Conservation (phyloP, 2,329 filamentous ascomycete species). For the Colletotrichum trifolii region DNA sequence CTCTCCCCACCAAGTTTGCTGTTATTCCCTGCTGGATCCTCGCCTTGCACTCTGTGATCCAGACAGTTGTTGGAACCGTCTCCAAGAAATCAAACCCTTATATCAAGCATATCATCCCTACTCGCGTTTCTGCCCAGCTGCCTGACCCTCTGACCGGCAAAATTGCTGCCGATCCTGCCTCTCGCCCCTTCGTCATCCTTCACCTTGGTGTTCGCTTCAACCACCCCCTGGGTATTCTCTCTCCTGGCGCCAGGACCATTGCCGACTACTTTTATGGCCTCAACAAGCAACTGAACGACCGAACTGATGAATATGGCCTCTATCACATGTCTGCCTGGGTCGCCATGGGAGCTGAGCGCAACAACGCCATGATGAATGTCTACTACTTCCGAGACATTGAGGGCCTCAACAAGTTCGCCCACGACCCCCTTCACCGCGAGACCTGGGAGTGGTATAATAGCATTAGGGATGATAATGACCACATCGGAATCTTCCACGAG, state of each 20-base stretch:
- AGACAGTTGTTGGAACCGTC: constrained; percentile 43
- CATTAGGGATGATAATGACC: constrained; percentile 47
- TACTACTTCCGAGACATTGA: constrained; percentile 64
- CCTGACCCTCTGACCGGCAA: constrained; percentile 43
- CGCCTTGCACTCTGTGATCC: constrained; percentile 44
- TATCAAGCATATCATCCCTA: constrained; percentile 43
- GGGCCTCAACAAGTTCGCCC: constrained; percentile 63
- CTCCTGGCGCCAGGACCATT: constrained; percentile 55
- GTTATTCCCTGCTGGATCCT: constrained; percentile 46
- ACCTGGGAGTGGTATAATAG: constrained; percentile 60
- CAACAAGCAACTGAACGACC: constrained; percentile 46
- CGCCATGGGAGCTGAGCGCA: constrained; percentile 48
- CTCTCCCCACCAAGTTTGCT: constrained; percentile 49
- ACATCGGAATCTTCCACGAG: constrained; percentile 67
- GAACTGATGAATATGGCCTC: constrained; percentile 58
- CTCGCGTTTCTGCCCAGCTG: constrained; percentile 48
- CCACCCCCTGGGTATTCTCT: constrained; percentile 61
- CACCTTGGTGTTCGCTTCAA: constrained; percentile 57
- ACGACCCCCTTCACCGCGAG: constrained; percentile 57
- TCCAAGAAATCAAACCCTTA: constrained; percentile 39
- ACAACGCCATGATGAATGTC: constrained; percentile 53
- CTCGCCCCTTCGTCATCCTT: constrained; percentile 53
- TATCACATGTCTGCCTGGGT: constrained; percentile 56
- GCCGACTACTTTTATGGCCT: constrained; percentile 52
- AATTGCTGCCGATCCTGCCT: constrained; percentile 41